Base-by-base conservation (phyloP, 805 yeast species). In the Candida hungchunana region DNA sequence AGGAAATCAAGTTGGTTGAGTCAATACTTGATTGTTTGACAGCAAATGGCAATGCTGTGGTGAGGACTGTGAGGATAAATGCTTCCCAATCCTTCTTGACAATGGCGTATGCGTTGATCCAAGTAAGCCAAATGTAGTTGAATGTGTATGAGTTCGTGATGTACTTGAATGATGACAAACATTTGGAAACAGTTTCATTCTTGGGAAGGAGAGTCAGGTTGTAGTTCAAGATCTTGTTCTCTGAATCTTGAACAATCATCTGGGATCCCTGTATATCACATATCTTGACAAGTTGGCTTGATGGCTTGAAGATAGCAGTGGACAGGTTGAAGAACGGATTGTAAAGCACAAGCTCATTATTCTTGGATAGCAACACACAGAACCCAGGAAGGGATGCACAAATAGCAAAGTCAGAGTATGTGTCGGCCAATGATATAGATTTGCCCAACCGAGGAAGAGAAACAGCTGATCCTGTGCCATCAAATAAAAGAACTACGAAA, bases 51-150 rank as follows among this genome's bases (percentile, higher is more conserved):
- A 71, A 56, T 0, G 73, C 46, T 1, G 75, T 53, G 1, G 79
- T 63, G 9, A 79, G 52, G 2, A 80, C 46, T 0, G 82, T 68
- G 3, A 71, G 61, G 0, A 74, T 64, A 44, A 75, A 75, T 0
- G 82, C 71, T 12, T 65, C 66, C 87, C 88, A 80, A 21, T 81
- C 86, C 44, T 53, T 43, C 4, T 60, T 63, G 15, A 63, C 67
- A 9, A 73, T 40, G 33, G 70, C 59, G 15, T 67, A 53, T 2
- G 82, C 75, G 1, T 77, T 55, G 30, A 81, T 64, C 87, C 88
- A 82, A 4, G 71, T 62, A 32, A 77, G 57, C 75, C 81, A 69
- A n/a, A 81, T 60, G 23, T 67, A 69, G 47, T 77, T 79, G 46
- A 67, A 69, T 4, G 76, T 66, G 37, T 70, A 70, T 3, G 81